Conservation (phyloP, 2,329 filamentous ascomycete species). For the Fusarium transvaalense region DNA sequence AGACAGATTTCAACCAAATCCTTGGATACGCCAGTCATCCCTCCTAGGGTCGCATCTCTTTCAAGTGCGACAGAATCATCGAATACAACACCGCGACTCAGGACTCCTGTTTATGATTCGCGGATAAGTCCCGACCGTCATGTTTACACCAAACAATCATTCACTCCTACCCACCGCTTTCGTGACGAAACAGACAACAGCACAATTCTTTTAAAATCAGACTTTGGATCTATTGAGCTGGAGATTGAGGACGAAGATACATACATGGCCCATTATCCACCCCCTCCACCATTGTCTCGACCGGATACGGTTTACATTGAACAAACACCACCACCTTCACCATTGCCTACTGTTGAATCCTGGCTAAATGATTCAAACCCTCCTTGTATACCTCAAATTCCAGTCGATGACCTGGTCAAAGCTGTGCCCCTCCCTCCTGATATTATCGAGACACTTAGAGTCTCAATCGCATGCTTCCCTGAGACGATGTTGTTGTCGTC, state of each 20-base stretch:
- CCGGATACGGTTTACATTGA: constrained; percentile 49
- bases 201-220: constrained; percentile 37
- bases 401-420: constrained; percentile 54
- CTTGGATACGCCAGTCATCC: constrained; percentile 39
- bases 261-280: constrained; percentile 21
- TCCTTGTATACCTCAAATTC: constrained; percentile 48
- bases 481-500: constrained; percentile 69
- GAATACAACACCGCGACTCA: constrained; percentile 20
- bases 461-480: constrained; percentile 68
- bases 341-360: constrained; percentile 53
- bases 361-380: constrained; percentile 53
- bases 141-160: constrained; percentile 24
- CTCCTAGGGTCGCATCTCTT: constrained; percentile 41
- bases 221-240: constrained; percentile 38
- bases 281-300: constrained; percentile 21
- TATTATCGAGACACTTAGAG: constrained; percentile 65
- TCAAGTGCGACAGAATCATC: constrained; percentile 22
- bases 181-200: constrained; percentile 38
- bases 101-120: constrained; percentile 27
- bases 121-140: constrained; percentile 16
- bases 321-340: constrained; percentile 53
- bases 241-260: constrained; percentile 42
- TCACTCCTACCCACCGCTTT: constrained; percentile 21
- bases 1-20: constrained; percentile 35
- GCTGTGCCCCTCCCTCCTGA: constrained; percentile 65